Base-by-base conservation (phyloP, 495 filamentous ascomycete species). In the Podospora bellae-mahoneyi region DNA sequence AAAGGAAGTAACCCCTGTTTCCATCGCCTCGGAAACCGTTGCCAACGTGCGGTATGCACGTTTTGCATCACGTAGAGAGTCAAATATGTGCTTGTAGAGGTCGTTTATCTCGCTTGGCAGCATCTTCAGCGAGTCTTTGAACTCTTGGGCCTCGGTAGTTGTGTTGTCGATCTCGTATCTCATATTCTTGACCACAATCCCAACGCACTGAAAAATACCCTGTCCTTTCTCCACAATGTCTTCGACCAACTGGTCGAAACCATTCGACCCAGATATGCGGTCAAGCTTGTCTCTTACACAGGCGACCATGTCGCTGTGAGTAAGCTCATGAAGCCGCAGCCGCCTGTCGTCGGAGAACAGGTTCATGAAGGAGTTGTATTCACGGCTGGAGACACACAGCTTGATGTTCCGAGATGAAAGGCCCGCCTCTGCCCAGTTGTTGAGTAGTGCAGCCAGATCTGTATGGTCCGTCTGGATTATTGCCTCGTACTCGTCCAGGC, bases 101-200 rank as follows among this genome's bases (percentile, higher is more conserved):
- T 59, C 19, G n/a, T 59, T 20, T 3, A 59, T 59, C 56, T 59
- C 56, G 56, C 26, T 27, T 59, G 56, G 56, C 16, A 59, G 13
- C n/a, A 59, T 59, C 26, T n/a, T 59, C 19, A 59, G 15, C 56
- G 16, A 59, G 15, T 27, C 7, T 18, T 1, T 20, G 9, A 59
- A 18, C n/a, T 59, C 56, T 13, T 59, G 3, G 6, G 26, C 56
- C 9, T 59, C 26, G 56, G 26, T 27, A 10, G 26, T 20, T 59
- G 9, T 19, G 18, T 59, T 20, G 9, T 59, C 26, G n/a, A 59
- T 59, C 15, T 48, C 39, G 39, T 13, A 13, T 16, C 39, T 48
- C 39, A 48, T 48, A 48, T 48, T 48, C 39, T 48, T 48, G 39
- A 48, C 13, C 39, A 48, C 39, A 13, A 48, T 16, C 3, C 9